Evolutionary conservation across 2,329 filamentous ascomycete species (phyloP).

Genomic region (Trichoderma brevicompactum): DNA sequence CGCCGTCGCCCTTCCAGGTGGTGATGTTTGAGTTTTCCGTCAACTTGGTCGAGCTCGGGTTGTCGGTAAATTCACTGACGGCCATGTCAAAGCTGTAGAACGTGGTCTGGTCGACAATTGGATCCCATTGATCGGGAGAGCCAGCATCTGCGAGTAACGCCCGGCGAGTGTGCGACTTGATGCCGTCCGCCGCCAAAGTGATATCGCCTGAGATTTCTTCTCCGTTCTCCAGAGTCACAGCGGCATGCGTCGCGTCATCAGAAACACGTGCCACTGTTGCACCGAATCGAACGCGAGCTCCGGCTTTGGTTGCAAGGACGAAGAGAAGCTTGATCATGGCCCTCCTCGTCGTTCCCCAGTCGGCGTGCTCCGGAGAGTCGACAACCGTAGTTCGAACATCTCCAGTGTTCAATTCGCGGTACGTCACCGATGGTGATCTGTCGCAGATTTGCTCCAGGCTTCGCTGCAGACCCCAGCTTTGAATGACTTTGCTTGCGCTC

Average conservation of each 20-base stretch:
- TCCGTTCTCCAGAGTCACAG: constrained; percentile 20
- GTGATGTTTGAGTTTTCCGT: constrained; percentile 33
- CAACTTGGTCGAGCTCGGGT: constrained; percentile 27
- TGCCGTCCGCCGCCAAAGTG: constrained; percentile 25
- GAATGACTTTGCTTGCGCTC: constrained; percentile 31
- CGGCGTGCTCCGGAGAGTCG: constrained; percentile 29
- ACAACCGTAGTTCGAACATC: constrained; percentile 29
- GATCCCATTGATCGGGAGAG: constrained; percentile 27
- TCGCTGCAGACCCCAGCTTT: constrained; percentile 30
- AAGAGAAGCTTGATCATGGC: constrained; percentile 30
- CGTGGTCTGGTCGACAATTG: constrained; percentile 31
- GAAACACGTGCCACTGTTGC: constrained; percentile 12
- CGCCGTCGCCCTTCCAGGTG: constrained; percentile 32
- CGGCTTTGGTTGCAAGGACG: constrained; percentile 15
- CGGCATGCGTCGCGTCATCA: neutral
- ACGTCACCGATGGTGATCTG: constrained; percentile 26
- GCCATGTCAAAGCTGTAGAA: constrained; percentile 32
- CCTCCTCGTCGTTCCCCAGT: constrained; percentile 32
- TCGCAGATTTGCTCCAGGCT: constrained; percentile 25
- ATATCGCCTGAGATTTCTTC: constrained; percentile 15
- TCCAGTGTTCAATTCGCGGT: constrained; percentile 31
- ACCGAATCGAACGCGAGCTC: constrained; percentile 11
- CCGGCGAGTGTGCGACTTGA: constrained; percentile 27
- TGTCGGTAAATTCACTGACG: constrained; percentile 6
- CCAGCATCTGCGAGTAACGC: constrained; percentile 24